These are phyloP conservation scores for Schizothecium vesticola DNA, from an alignment of 495 filamentous ascomycete species.

Conservation along the genomic window DNA sequence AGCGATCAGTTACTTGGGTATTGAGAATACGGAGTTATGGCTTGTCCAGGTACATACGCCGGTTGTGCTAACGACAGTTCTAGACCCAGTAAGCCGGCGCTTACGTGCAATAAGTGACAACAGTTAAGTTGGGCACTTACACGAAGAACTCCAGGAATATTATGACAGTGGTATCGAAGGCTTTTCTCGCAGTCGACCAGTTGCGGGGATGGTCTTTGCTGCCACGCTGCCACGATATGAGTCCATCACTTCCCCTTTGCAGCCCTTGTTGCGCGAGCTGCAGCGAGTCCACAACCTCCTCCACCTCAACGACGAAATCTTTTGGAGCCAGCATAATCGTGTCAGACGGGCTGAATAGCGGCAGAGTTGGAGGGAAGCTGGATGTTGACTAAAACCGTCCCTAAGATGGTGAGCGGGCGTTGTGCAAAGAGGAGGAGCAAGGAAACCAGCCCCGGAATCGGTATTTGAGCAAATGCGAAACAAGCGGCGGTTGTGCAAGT, in stretches of 20 bases:
- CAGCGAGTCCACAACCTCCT: not conserved
- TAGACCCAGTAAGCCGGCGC: not conserved
- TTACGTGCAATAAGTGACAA: not conserved
- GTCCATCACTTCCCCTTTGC: slow-evolving; percentile 8
- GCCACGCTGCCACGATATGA: slow-evolving; percentile 18
- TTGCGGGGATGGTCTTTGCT: slow-evolving; percentile 24
- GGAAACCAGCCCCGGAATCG: too few species aligned
- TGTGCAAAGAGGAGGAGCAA: too few species aligned
- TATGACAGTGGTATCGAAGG: slow-evolving; percentile 21
- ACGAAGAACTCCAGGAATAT: slow-evolving; percentile 26
- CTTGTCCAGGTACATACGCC: too few species aligned
- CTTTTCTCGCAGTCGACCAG: slow-evolving; percentile 21
- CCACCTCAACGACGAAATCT: not conserved
- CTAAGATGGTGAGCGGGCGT: too few species aligned
- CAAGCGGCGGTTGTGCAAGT: too few species aligned
- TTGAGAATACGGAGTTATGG: too few species aligned
- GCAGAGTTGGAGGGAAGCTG: too few species aligned
- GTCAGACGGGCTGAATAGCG: too few species aligned
- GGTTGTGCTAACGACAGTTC: slow-evolving; percentile 5
- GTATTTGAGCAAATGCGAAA: too few species aligned
- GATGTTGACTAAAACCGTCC: too few species aligned
- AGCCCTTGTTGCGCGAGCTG: slow-evolving; percentile 12
- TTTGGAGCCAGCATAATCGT: too few species aligned
- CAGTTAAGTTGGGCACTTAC: not conserved
- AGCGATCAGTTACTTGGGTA: not conserved